These are phyloP conservation scores for Penicillium sp. DNA, from an alignment of 2,329 filamentous ascomycete genomes.

Conservation along the genomic window DNA sequence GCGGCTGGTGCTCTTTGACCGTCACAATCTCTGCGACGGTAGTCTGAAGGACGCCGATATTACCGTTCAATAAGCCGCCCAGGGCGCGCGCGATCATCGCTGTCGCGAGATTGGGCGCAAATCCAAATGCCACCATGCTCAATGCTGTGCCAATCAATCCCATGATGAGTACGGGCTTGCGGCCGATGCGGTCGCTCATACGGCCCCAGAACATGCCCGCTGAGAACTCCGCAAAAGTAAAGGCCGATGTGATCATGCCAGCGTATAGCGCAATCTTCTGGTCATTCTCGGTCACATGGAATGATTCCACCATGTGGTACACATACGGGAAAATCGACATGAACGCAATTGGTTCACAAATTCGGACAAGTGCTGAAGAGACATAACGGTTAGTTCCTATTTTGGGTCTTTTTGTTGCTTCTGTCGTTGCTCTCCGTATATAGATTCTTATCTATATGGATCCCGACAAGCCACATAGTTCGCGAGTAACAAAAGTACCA, in stretches of 20 bases:
- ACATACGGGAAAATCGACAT: conserved; percentile 99
- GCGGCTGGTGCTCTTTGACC: conserved; percentile 88
- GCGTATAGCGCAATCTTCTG: conserved; percentile 86
- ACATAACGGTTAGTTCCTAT: conserved; percentile 6
- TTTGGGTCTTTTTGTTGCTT: background rate
- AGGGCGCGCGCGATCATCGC: conserved; percentile 85
- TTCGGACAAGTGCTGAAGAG: conserved; percentile 75
- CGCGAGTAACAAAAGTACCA: conserved; percentile 26
- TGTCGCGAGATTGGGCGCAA: conserved; percentile 76
- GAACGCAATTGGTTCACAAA: conserved; percentile 98
- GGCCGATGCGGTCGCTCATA: conserved; percentile 85
- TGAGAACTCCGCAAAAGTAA: conserved; percentile 92
- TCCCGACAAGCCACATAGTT: conserved; percentile 15
- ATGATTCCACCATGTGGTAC: conserved; percentile 95
- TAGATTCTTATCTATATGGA: background rate
- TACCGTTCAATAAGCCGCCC: conserved; percentile 90
- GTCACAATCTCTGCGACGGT: conserved; percentile 93
- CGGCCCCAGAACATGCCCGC: conserved; percentile 92
- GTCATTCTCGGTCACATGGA: conserved; percentile 76
- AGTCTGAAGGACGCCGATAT: conserved; percentile 92
- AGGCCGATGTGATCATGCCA: conserved; percentile 93
- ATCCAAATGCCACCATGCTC: conserved; percentile 91
- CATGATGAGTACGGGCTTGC: conserved; percentile 86
- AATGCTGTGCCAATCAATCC: conserved; percentile 89
- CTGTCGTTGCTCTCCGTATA: background rate